Percentiles rank a stretch among this genome's conserved stretches.
Evolutionary conservation across 2,329 filamentous ascomycete genomes (phyloP).

Genomic region (Cladosporium colombiae): DNA sequence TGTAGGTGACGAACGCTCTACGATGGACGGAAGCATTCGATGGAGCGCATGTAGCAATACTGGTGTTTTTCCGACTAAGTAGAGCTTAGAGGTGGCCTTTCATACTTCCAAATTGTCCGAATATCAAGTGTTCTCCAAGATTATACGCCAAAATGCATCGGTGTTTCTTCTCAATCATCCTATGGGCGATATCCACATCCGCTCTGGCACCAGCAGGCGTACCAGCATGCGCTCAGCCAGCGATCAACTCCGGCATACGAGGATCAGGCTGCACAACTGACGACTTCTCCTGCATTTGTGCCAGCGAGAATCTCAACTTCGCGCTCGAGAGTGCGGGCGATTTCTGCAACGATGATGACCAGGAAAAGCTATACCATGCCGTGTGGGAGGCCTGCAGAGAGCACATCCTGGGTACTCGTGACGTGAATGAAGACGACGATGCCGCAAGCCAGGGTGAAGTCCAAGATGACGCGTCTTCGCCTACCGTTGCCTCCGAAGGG

Average conservation of each 20-base stretch:
- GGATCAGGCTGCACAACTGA: slow-evolving; percentile 23
- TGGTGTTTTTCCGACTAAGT: neutral
- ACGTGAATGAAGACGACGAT: neutral
- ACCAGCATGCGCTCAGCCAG: slow-evolving; percentile 23
- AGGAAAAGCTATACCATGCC: neutral
- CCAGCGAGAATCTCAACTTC: slow-evolving; percentile 19
- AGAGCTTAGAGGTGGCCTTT: neutral
- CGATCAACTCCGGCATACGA: slow-evolving; percentile 22
- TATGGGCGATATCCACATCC: neutral
- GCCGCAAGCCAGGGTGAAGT: neutral
- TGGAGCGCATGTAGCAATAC: neutral
- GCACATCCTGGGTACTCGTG: neutral
- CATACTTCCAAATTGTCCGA: neutral
- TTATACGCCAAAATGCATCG: neutral
- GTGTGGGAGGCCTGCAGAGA: neutral
- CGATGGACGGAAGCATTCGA: neutral
- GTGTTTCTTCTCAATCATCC: neutral
- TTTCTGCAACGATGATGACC: slow-evolving; percentile 21
- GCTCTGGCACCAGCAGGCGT: slow-evolving; percentile 7
- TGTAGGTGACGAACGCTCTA: neutral
- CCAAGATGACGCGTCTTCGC: neutral
- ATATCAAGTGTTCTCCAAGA: neutral
- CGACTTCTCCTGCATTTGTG: slow-evolving; percentile 26
- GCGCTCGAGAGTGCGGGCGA: slow-evolving; percentile 20
- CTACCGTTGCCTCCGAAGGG: neutral